Conservation (phyloP, 1,139 yeast species). For the Suhomyces kunorum region DNA sequence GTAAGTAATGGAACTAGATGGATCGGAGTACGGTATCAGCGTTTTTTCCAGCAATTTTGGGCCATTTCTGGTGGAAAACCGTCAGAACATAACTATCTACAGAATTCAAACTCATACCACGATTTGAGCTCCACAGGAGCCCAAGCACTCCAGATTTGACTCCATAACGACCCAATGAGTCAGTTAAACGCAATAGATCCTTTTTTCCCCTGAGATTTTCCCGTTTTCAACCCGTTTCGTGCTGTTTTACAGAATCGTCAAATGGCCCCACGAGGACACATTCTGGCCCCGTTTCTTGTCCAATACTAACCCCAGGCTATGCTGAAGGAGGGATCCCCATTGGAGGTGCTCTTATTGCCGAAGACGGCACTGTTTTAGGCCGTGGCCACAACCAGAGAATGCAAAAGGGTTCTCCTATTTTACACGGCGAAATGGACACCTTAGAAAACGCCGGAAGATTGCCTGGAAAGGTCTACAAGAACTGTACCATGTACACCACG, state of each 20-base stretch:
- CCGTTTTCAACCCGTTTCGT: neutral
- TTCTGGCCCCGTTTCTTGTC: too few species aligned
- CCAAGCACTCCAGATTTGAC: too few species aligned
- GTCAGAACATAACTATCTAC: too few species aligned
- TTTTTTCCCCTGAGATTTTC: neutral
- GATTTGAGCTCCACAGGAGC: neutral
- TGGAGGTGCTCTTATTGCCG: slow-evolving; percentile 70
- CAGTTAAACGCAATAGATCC: too few species aligned
- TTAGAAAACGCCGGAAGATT: slow-evolving; percentile 89
- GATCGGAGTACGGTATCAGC: neutral
- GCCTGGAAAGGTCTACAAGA: slow-evolving; percentile 64
- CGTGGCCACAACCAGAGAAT: slow-evolving; percentile 87
- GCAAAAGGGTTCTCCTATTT: slow-evolving; percentile 74
- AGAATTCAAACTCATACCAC: too few species aligned
- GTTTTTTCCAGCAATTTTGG: neutral
- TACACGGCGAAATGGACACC: slow-evolving; percentile 90
- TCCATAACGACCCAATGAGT: too few species aligned
- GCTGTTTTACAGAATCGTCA: too few species aligned
- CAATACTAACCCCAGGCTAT: slow-evolving; percentile 41
- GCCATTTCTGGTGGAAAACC: neutral
- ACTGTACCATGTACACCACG: slow-evolving; percentile 83
- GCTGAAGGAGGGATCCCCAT: slow-evolving; percentile 92
- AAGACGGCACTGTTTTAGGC: slow-evolving; percentile 80
- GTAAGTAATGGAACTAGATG: slow-evolving; percentile 33
- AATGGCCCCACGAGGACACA: too few species aligned